Evolutionary conservation across 2,329 filamentous ascomycete genomes (phyloP), one percentile per base, ranked within the genome.

Genomic region (Venturia carpophila): DNA sequence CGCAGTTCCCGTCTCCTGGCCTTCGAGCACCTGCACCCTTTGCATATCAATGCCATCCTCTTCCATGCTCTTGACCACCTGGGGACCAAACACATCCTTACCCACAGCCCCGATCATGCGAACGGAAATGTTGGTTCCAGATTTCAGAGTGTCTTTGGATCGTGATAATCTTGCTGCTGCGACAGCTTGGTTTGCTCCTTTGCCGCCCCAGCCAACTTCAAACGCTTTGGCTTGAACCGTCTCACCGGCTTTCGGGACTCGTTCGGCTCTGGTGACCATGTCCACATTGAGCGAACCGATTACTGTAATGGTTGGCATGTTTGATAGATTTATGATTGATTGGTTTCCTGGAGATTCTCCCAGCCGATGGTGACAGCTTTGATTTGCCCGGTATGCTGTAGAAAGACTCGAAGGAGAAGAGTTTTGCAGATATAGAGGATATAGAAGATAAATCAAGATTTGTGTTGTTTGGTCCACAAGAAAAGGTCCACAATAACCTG

Each of bases 231-330:
- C 84, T 2, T 90, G 92, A 63, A 97, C 82, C 2, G 93, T 97
- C 78, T 99, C 93, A 69, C 93, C 94, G 0, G 89, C 87, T 1
- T 83, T 79, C 1, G 94, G 93, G 68, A 96, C 86, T 68, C 93
- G 90, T 5, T 90, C 82, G 42, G 94, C 94, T 71, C 91, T 87
- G 49, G 91, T 92, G 68, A 96, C 90, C 68, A 97, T 87, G 79
- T 99, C 93, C 74, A 91, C 90, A 78, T 97, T 97, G 67, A 99
- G 86, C 42, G 93, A 97, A 71, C 93, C 93, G 70, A 97, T 87
- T 68, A 97, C 84, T 68, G 89, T 88, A 75, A 97, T 94, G 30
- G 21, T 37, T 1, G 64, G 55, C 64, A 65, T 65, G 37, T n/a
- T 62, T 55, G 43, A 49, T 52, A 11, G 21, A 27, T 9, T 15